Evolutionary conservation across 2,329 filamentous ascomycete genomes (phyloP).

Genomic region (Fusarium tricinctum): DNA sequence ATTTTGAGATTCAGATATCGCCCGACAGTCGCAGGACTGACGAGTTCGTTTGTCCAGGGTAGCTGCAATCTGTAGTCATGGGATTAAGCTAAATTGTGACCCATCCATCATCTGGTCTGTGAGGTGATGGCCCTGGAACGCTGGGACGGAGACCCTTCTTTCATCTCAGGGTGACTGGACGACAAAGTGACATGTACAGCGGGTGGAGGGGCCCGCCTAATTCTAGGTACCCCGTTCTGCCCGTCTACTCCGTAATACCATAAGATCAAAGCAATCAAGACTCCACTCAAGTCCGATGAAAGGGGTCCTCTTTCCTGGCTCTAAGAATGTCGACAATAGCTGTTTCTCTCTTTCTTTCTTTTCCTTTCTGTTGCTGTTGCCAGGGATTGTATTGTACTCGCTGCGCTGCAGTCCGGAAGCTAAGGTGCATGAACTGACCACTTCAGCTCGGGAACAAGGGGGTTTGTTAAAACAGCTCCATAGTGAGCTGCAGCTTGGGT

Average conservation of each 20-base stretch:
- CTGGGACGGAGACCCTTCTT: not conserved
- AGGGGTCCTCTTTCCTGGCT: conserved; percentile 17
- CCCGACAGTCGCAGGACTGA: conserved; percentile 1
- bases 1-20: conserved; percentile 16
- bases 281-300: conserved; percentile 28
- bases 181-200: conserved; percentile 27
- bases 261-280: conserved; percentile 27
- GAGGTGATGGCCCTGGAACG: no score
- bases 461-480: not conserved
- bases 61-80: conserved; percentile 29
- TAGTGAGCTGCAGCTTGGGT: conserved; percentile 28
- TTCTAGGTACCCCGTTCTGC: conserved; percentile 20
- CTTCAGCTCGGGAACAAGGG: conserved; percentile 27
- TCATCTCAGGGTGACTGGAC: conserved; percentile 5
- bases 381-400: conserved; percentile 12
- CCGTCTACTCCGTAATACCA: conserved; percentile 17
- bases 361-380: conserved; percentile 2
- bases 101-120: conserved; percentile 19
- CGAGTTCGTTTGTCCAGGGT: conserved; percentile 33
- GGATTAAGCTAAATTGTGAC: conserved; percentile 32
- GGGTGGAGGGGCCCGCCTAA: conserved; percentile 17
- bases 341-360: not conserved
- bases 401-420: conserved; percentile 29
- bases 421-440: conserved; percentile 46
- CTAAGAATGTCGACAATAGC: conserved; percentile 18